phyloP scores from a whole-genome alignment of 1,284 basidiomycete species.

The Heliocybe sulcata region DNA sequence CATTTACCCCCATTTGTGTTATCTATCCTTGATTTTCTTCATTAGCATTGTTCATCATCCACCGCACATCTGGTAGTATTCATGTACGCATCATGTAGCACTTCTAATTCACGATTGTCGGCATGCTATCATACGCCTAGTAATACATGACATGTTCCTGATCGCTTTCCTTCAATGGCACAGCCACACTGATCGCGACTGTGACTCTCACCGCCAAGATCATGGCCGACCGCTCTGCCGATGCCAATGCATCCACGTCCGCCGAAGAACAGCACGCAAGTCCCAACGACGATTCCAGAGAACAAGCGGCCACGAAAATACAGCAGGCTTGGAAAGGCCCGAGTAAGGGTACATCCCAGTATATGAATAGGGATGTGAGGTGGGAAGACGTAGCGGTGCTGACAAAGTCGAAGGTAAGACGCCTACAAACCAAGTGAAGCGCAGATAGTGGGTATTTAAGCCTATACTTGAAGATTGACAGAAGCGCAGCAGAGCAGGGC shows the following conservation, averaged over 20 bases:
- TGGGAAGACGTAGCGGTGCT: slow-evolving; percentile 36
- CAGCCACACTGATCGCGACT: neutral
- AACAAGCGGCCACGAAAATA: slow-evolving; percentile 19
- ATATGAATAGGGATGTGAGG: slow-evolving; percentile 18
- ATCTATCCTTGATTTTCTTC: neutral
- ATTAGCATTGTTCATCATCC: neutral
- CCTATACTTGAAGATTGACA: slow-evolving; percentile 24
- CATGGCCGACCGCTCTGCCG: neutral
- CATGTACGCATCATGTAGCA: neutral
- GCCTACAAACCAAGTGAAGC: neutral
- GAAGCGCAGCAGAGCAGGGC: slow-evolving; percentile 32
- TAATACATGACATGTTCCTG: neutral
- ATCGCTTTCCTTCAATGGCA: too few relatives aligned
- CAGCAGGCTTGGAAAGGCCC: slow-evolving; percentile 24
- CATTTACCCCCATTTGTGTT: neutral
- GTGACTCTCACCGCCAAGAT: neutral
- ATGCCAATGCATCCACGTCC: neutral
- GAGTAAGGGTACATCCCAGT: slow-evolving; percentile 20
- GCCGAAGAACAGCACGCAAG: neutral
- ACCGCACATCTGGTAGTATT: neutral
- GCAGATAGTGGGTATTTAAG: neutral
- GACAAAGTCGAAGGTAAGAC: slow-evolving; percentile 2
- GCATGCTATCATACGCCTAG: neutral
- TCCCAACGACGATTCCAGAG: slow-evolving; percentile 10
- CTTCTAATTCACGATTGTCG: neutral